Evolutionary conservation across 1,139 yeast species (phyloP), one percentile per base, ranked within the genome.

Genomic region (Arxiozyma bovina): DNA sequence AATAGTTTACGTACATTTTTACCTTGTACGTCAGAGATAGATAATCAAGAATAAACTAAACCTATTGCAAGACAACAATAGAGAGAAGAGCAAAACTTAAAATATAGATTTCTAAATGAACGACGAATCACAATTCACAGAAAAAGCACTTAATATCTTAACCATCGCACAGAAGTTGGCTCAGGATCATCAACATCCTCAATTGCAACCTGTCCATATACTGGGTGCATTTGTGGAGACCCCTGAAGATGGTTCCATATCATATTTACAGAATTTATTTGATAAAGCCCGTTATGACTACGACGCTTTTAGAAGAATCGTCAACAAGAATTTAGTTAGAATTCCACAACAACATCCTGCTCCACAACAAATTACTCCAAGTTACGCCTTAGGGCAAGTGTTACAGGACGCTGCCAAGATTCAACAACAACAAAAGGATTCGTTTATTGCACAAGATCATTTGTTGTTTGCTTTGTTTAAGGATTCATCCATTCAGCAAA

Each of bases 371-470:
- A 75, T 87, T 8, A 76, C 85, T 50, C 85, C 91, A 54, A 78
- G 87, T 55, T 80, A 85, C 56, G 81, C 85, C 23, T 72, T 86
- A n/a, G 85, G 85, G 17, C 85, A 84, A 68, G 79, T 88, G 34
- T 72, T 89, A 54, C 78, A 80, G 59, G 79, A 79, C 48, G 91
- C 96, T 18, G 77, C 78, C 49, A 86, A 88, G 66, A 81, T 89
- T 61, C 86, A 87, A 71, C 77, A 82, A 53, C 87, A 86, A 64
- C 99, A 93, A 69, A 93, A 93, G 71, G 99, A 93, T 71, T 77
- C 84, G 42, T 93, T 81, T 67, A 80, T 93, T 56, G 99, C 96
- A 1, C 98, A 93, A 73, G 99, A 93, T 71, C 99, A 93, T 70
- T 74, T 93, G 20, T 74, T 94, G 53, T 76, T 89, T 58, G 97